Conservation (phyloP, 1,284 basidiomycete genomes). For the Hypsizygus ulmarius region DNA sequence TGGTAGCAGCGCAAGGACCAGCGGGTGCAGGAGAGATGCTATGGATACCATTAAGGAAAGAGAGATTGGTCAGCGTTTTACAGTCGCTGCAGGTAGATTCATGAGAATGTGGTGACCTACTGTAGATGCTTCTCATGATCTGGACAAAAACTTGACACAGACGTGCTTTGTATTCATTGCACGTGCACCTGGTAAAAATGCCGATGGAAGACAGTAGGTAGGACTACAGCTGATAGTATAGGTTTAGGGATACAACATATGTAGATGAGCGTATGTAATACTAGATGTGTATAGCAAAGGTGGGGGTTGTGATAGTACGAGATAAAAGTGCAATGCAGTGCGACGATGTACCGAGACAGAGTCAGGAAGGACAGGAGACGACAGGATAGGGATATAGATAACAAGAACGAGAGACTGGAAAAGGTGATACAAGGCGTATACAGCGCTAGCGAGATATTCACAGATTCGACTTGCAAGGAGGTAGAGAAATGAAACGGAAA, state of each 20-base stretch:
- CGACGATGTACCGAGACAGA: background rate
- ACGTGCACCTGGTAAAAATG: no score
- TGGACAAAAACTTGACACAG: no score
- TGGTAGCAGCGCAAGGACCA: conserved; percentile 50
- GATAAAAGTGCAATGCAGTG: background rate
- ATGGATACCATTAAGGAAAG: conserved; percentile 83
- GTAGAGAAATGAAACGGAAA: conserved; percentile 1
- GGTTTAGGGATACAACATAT: conserved; percentile 22
- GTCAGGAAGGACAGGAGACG: background rate
- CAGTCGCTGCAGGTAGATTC: conserved; percentile 24
- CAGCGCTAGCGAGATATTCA: background rate
- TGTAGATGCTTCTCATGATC: no score
- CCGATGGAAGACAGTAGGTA: background rate
- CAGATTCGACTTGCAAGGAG: no score
- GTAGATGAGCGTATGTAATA: conserved; percentile 21
- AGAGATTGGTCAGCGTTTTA: conserved; percentile 50
- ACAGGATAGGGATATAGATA: background rate
- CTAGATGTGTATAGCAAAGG: conserved; percentile 18
- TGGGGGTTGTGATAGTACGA: background rate
- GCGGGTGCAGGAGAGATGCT: conserved; percentile 58
- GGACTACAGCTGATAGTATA: conserved; percentile 20
- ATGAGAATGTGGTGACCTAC: conserved; percentile 6
- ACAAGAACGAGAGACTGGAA: background rate
- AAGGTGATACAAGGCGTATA: conserved; percentile 5
- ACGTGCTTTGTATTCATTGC: no score